These are phyloP conservation scores for Lactarius vividus DNA, from an alignment of 768 basidiomycete genomes.

Conservation along the genomic window DNA sequence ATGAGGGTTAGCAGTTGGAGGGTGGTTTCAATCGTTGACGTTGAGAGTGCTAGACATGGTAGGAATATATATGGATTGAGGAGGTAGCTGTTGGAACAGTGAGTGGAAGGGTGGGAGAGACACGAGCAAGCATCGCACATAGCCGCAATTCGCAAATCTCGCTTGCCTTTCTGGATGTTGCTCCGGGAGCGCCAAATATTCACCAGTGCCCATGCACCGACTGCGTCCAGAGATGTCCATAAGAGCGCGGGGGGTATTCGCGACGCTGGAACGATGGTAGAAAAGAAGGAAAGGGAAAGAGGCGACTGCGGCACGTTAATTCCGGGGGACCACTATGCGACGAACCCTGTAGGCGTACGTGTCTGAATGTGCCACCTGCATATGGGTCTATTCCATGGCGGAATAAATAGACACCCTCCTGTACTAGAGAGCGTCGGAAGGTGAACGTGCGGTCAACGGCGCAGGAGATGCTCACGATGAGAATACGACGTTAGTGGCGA, in stretches of 20 bases:
- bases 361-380: conserved; percentile 79
- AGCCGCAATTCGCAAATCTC: conserved; percentile 62
- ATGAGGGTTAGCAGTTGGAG: conserved; percentile 63
- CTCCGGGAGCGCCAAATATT: conserved; percentile 66
- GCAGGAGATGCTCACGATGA: conserved; percentile 52
- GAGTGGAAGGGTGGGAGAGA: background rate
- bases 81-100: conserved; percentile 57
- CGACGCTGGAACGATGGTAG: conserved; percentile 61
- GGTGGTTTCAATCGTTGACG: conserved; percentile 78
- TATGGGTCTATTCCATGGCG: conserved; percentile 82
- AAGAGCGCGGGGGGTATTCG: conserved; percentile 48
- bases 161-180: conserved; percentile 43
- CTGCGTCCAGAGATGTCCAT: conserved; percentile 69
- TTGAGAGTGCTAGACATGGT: conserved; percentile 77
- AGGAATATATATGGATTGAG: conserved; percentile 87
- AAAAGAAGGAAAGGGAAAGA: conserved; percentile 71
- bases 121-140: conserved; percentile 41
- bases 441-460: conserved; percentile 13
- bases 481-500: conserved; percentile 80
- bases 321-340: background rate
- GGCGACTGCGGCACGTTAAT: conserved; percentile 58
- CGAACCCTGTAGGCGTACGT: conserved; percentile 51
- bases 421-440: conserved; percentile 50
- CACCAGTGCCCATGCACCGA: conserved; percentile 66
- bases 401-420: conserved; percentile 85